Percentiles rank a stretch among this genome's conserved stretches.
phyloP scores from a whole-genome alignment of 176 grass and related monocot genomes.

The Rhipidocladum racemiflorum region DNA sequence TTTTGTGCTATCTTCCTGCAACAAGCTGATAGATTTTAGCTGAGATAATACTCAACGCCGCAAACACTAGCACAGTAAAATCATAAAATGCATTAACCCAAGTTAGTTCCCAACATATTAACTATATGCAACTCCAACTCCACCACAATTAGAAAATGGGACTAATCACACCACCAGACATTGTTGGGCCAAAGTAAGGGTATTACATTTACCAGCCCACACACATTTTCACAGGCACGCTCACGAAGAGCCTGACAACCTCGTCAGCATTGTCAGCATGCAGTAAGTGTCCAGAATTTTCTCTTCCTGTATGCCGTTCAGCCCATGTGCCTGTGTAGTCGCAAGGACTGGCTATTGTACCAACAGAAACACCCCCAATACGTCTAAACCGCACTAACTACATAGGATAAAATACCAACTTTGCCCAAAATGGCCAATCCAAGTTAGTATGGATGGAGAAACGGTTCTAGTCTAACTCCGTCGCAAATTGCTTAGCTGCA shows the following conservation, averaged over 20 bases:
- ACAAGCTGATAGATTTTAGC: constrained; percentile 32
- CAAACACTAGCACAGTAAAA: constrained; percentile 23
- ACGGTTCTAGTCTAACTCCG: not conserved
- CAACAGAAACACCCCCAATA: not conserved
- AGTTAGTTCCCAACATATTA: constrained; percentile 19
- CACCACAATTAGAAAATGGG: not conserved
- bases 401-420: not conserved
- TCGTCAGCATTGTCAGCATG: not conserved
- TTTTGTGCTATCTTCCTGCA: constrained; percentile 88
- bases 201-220: not conserved
- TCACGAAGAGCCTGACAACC: not conserved
- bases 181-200: not conserved
- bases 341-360: not conserved
- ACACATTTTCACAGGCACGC: not conserved
- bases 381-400: not conserved
- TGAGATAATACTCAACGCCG: constrained; percentile 26
- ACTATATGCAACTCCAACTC: constrained; percentile 12
- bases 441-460: not conserved
- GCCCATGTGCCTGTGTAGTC: not conserved
- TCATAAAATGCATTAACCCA: not conserved
- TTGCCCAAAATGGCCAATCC: not conserved
- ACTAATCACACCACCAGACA: not conserved
- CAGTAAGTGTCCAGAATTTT: not conserved
- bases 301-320: not conserved
- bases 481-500: not conserved